phyloP scores from a whole-genome alignment of 306 rosid species.

The Quercus dentata region DNA sequence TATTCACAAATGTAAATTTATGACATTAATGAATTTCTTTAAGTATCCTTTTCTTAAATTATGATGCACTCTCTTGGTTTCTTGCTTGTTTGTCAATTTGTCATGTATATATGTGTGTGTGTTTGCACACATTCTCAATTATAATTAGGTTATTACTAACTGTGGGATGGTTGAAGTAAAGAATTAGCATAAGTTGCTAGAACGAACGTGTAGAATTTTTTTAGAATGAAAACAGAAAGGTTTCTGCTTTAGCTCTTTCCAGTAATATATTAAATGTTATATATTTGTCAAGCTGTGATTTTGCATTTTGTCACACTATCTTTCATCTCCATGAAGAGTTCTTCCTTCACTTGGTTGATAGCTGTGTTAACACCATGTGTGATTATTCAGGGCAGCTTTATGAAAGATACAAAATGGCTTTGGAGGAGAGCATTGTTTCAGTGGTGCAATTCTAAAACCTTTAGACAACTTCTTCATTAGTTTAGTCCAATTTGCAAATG shows the following conservation, averaged over 20 bases:
- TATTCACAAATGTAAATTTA: neutral
- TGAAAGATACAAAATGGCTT: neutral
- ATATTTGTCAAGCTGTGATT: neutral
- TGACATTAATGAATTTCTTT: too few species aligned
- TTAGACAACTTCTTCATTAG: neutral
- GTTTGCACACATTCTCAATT: neutral
- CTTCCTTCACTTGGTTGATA: neutral
- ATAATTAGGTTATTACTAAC: neutral
- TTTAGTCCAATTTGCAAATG: neutral
- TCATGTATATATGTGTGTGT: neutral
- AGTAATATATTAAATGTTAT: neutral
- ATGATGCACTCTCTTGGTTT: neutral
- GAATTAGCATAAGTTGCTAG: neutral
- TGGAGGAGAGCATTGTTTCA: constrained; percentile 2
- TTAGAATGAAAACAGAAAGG: too few species aligned
- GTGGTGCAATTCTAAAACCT: neutral
- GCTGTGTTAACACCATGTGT: neutral
- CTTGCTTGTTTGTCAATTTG: neutral
- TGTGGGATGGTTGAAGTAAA: neutral
- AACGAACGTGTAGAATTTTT: neutral
- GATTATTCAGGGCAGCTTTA: constrained; percentile 1
- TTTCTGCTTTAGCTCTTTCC: neutral
- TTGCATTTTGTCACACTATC: neutral
- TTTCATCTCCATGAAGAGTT: neutral
- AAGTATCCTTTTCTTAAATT: neutral